phyloP scores from a whole-genome alignment of 306 rosid species.

The Vicia faba region DNA sequence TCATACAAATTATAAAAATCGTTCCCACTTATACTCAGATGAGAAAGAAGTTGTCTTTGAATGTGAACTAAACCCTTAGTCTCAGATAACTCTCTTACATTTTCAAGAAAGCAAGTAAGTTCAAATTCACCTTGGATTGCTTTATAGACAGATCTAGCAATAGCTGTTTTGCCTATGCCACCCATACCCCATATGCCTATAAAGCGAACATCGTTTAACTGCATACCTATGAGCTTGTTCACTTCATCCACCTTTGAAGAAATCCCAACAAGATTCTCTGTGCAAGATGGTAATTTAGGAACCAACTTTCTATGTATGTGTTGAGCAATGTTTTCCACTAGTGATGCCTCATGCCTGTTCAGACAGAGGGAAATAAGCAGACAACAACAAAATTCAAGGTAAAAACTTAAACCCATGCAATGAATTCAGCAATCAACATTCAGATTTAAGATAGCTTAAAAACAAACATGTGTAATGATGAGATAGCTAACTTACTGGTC shows the following conservation, averaged over 20 bases:
- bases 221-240: constrained; percentile 6
- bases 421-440: background rate
- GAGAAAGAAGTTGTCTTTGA: constrained; percentile 29
- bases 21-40: background rate
- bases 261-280: constrained; percentile 27
- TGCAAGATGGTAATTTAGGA: constrained; percentile 24
- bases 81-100: constrained; percentile 16
- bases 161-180: constrained; percentile 32
- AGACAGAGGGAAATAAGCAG: no score
- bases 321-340: constrained; percentile 20
- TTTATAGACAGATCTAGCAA: constrained; percentile 30
- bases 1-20: background rate
- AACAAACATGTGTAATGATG: background rate
- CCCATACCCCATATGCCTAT: constrained; percentile 41
- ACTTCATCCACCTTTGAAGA: constrained; percentile 17
- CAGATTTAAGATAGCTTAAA: background rate
- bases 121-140: background rate
- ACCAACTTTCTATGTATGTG: constrained; percentile 12
- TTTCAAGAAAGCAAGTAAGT: constrained; percentile 15
- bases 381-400: background rate
- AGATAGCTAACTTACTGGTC: constrained; percentile 11
- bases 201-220: constrained; percentile 30
- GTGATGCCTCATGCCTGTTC: constrained; percentile 7
- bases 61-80: constrained; percentile 7
- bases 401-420: no score